Conservation (phyloP, 1,139 yeast species). For the Hanseniaspora sp. region DNA sequence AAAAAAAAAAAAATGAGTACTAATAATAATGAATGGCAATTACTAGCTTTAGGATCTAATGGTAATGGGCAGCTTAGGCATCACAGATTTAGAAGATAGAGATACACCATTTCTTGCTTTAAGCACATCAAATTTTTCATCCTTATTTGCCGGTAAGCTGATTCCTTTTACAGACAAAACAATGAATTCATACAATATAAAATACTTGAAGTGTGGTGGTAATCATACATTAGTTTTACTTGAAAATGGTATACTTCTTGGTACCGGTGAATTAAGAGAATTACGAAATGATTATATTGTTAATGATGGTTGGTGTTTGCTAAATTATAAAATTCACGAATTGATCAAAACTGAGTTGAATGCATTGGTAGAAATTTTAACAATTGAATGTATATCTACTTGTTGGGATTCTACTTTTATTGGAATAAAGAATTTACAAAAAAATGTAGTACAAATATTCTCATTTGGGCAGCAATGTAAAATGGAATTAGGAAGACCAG, state of each 20-base stretch:
- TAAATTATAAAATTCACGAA: slow-evolving; percentile 16
- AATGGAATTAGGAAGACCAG: slow-evolving; percentile 67
- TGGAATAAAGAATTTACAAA: slow-evolving; percentile 28
- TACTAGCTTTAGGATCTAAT: slow-evolving; percentile 63
- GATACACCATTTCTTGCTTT: slow-evolving; percentile 24
- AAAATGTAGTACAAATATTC: slow-evolving; percentile 28
- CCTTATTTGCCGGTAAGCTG: neutral
- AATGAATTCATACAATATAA: neutral
- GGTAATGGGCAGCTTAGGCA: slow-evolving; percentile 67
- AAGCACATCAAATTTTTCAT: neutral
- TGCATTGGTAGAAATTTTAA: slow-evolving; percentile 30
- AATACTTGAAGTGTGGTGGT: slow-evolving; percentile 54
- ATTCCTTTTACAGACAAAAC: neutral
- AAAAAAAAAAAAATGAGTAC: too few species aligned
- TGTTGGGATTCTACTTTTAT: slow-evolving; percentile 74
- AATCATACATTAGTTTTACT: slow-evolving; percentile 65
- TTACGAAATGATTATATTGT: slow-evolving; percentile 18
- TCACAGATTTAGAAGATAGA: slow-evolving; percentile 46
- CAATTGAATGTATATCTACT: neutral
- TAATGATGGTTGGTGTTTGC: slow-evolving; percentile 15
- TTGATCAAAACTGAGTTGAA: slow-evolving; percentile 18
- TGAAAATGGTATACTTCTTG: slow-evolving; percentile 42
- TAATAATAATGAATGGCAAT: neutral
- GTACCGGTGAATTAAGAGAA: slow-evolving; percentile 51
- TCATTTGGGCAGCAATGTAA: slow-evolving; percentile 53